Percentiles rank a stretch among this genome's conserved stretches.
Evolutionary conservation across 1,284 basidiomycete species (phyloP).

Genomic region (Neolentinus lepideus): DNA sequence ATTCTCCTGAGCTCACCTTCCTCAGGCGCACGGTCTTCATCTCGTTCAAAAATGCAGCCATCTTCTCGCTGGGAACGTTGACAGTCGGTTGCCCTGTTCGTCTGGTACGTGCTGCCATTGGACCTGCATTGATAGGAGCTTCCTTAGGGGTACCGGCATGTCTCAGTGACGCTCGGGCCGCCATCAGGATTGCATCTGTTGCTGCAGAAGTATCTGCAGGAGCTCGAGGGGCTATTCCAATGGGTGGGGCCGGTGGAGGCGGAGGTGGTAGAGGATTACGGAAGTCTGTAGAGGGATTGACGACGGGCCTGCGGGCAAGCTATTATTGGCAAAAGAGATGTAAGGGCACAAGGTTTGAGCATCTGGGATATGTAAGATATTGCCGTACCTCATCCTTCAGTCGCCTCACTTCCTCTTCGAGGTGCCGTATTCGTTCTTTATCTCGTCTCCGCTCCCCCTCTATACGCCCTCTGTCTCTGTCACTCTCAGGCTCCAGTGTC

Average conservation of each 20-base stretch:
- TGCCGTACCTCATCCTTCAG: slow-evolving; percentile 54
- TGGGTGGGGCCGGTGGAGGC: slow-evolving; percentile 30
- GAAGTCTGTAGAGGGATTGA: slow-evolving; percentile 2
- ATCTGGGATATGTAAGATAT: too few species aligned
- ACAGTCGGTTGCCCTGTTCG: slow-evolving; percentile 57
- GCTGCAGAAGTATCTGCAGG: slow-evolving; percentile 15
- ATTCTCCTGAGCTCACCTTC: slow-evolving; percentile 32
- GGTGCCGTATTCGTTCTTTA: slow-evolving; percentile 52
- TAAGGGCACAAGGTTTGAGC: not conserved
- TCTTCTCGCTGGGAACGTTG: slow-evolving; percentile 66
- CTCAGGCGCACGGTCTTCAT: slow-evolving; percentile 66
- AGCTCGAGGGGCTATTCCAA: slow-evolving; percentile 11
- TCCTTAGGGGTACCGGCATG: slow-evolving; percentile 50
- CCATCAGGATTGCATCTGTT: slow-evolving; percentile 38
- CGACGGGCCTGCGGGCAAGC: slow-evolving; percentile 15
- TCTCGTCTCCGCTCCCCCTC: slow-evolving; percentile 40
- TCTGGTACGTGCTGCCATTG: slow-evolving; percentile 21
- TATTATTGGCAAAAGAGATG: not conserved
- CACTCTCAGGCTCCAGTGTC: slow-evolving; percentile 25
- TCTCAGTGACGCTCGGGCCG: slow-evolving; percentile 56
- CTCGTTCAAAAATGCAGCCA: slow-evolving; percentile 72
- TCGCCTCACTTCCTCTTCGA: slow-evolving; percentile 60
- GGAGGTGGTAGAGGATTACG: slow-evolving; percentile 10
- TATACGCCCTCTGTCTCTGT: slow-evolving; percentile 9
- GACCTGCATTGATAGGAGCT: slow-evolving; percentile 50